Conservation (phyloP, 192 early-diverging fungal species). For the Entomortierella beljakovae region DNA sequence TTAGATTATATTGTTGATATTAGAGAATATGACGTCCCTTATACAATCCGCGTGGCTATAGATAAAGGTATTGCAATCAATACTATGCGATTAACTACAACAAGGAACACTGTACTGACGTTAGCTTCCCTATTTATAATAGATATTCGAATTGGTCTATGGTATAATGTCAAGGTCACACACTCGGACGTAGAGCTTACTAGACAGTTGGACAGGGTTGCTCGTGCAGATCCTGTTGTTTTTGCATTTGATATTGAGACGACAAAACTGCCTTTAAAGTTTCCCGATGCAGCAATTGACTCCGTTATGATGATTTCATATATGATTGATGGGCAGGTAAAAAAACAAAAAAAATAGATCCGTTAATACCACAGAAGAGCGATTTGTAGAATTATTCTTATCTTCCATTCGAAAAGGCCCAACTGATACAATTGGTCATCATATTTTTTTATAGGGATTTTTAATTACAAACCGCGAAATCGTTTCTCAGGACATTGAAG, state of each 20-base stretch:
- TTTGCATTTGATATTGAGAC: constrained; percentile 99
- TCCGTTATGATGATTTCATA: constrained; percentile 99
- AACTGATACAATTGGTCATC: background rate
- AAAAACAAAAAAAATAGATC: background rate
- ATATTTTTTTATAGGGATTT: constrained; percentile 74
- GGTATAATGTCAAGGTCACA: constrained; percentile 87
- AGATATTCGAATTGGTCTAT: constrained; percentile 94
- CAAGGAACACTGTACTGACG: background rate
- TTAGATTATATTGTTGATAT: constrained; percentile 86
- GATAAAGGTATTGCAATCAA: constrained; percentile 91
- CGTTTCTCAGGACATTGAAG: constrained; percentile 94
- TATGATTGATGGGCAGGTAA: constrained; percentile 97
- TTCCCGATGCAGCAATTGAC: constrained; percentile 92
- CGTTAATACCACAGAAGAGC: background rate
- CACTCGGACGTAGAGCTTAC: constrained; percentile 64
- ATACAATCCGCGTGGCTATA: constrained; percentile 95
- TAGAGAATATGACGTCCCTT: constrained; percentile 98
- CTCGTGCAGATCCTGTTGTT: constrained; percentile 94
- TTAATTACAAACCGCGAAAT: constrained; percentile 98
- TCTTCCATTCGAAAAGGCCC: background rate
- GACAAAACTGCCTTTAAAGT: constrained; percentile 97
- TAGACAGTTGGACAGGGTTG: constrained; percentile 82
- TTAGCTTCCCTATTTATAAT: background rate
- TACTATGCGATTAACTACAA: background rate
- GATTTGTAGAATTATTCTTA: background rate